Base-by-base conservation (phyloP, 805 yeast species). In the Saccharomyces kudriavzevii region DNA sequence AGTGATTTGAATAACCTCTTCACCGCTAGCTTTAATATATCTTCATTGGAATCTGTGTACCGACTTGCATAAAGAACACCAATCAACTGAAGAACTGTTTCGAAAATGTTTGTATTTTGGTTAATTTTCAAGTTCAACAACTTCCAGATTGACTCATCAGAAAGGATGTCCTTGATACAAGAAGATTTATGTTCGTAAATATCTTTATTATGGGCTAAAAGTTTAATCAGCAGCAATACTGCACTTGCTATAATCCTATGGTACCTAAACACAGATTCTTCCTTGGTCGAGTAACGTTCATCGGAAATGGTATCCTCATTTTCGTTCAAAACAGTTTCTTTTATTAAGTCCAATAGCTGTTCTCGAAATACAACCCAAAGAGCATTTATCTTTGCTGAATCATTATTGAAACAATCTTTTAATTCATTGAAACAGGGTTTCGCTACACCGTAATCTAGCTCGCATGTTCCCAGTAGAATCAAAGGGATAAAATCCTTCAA, bases 391-490 rank as follows among this genome's bases (percentile, higher is more conserved):
- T 82, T 83, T 52, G 75, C 74, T 47, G 77, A 79, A 48, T 76
- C 77, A 47, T 79, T 75, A 3, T 78, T 74, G 65, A 92, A 89
- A 5, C 87, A 78, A 3, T 64, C 61, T 17, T 72, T 66, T 29
- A 90, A 65, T 10, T 80, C 72, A 10, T 71, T 67, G 20, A 62
- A 60, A 14, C 89, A 79, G 0, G 82, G 67, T 29, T 68, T 71
- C 0, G 85, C 71, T 0, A 86, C 92, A 1, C 76, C 56, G 47
- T 81, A 67, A 58, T 91, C 97, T 1, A 77, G 63, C 61, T 92
- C 98, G 63, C 76, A 85, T 1, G 77, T 62, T 0, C 96, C 96
- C 27, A 81, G 74, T 4, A 91, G 61, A 83, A 96, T 82, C 0
- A 85, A 70, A 0, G 96, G 94, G 6, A 89, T 74, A 0, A 87